Base-by-base conservation (phyloP, 1,284 basidiomycete genomes). In the Naganishia cerealis region DNA sequence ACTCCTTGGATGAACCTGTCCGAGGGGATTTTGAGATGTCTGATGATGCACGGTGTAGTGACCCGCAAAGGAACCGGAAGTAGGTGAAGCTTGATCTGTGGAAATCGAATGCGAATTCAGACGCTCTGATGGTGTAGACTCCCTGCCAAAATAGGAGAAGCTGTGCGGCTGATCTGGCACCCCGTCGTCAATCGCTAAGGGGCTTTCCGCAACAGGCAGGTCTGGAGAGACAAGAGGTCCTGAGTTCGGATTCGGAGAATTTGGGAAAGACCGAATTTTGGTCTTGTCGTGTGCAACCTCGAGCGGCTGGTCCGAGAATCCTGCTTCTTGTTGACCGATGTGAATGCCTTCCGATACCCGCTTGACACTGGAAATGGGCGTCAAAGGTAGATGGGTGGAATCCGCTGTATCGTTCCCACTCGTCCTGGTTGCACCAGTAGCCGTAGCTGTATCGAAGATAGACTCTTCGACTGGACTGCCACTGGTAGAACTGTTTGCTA, bases 61-160 rank as follows among this genome's bases (percentile, higher is more conserved):
- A 21, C 39, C 65, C 48, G 65, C 36, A 8, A 66, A 26, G 6
- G 52, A 56, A 21, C 67, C 67, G 16, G 66, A 67, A 8, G 57
- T 40, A 6, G n/a, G 50, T 8, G 66, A 67, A 33, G 57, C 57
- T 26, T 62, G 67, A 36, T 68, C 67, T 12, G 59, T 68, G 18
- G 67, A 68, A 8, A 42, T 52, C 46, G 66, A 67, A 43, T 67
- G 42, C n/a, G 65, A 57, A 46, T 58, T 58, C 4, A 63, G 40
- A 38, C 61, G 61, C 52, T 59, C 56, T 48, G 58, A 68, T 48
- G 59, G 67, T 18, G 43, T 63, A 33, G 43, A 61, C 13, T 46
- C 54, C 42, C 36, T 54, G n/a, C 61, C 61, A 42, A 59, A 59
- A 38, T 63, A 38, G 48, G 61, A 59, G 21, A 36, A 33, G 26